Evolutionary conservation across 2,329 filamentous ascomycete species (phyloP), one percentile per base, ranked within the genome.

Genomic region (Clonostachys byssicola): DNA sequence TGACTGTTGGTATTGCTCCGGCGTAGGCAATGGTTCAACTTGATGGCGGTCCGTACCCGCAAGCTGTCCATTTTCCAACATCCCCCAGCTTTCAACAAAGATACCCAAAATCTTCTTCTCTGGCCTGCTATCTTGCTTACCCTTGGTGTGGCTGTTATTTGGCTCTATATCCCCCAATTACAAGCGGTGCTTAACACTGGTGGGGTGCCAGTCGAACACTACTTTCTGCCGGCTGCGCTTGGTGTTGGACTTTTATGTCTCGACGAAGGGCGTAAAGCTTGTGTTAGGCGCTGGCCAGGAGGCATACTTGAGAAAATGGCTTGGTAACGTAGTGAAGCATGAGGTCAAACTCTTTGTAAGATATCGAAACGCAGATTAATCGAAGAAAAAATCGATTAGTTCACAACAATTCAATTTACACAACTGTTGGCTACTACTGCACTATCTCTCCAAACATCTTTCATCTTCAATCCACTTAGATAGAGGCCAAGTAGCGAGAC

Each of bases 181-280:
- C 84, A 89, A 61, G 58, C 61, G 1, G 73, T 80, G 2, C 67
- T 90, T 2, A 75, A 65, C 16, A 90, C 86, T 0, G 74, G 78
- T 0, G 59, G 67, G 0, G 81, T 92, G 0, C 85, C 87, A 0
- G 80, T 83, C 0, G 86, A 87, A 62, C 73, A 91, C 58, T 92
- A 85, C 79, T 91, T 92, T 61, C 60, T 92, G 44, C 88, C 88
- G 0, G 81, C 87, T 60, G 77, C 82, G 0, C 90, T 91, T 62
- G 88, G 88, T 46, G 53, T 53, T 7, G 56, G 49, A 0, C 71
- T 89, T 38, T 60, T 90, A 44, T 56, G 82, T 10, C 59, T 88
- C 16, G 86, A 91, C 58, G 87, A 90, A 65, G 68, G 56, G 10
- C 74, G 86, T 50, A 89, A 89, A 62, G 83, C 69, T 46, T 65